A percentile compares a stretch with the other conserved stretches of the same genome.
These are phyloP conservation scores for Lolium perenne DNA, from an alignment of 176 grass and related monocot genomes.

Conservation along the genomic window DNA sequence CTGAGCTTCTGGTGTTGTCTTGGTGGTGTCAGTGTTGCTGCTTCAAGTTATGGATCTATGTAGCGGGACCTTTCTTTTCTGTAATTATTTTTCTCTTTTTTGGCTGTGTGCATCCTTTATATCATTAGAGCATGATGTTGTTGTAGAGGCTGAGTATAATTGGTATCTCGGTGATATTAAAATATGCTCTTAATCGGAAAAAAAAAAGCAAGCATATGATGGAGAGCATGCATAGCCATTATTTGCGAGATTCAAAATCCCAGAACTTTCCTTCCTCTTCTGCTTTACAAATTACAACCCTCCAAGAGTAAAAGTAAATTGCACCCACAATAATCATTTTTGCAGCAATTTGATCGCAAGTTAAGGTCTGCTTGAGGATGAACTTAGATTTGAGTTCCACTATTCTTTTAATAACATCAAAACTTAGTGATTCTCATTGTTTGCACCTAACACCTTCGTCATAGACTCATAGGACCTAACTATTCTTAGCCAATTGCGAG, in stretches of 20 bases:
- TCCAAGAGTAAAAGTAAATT: neutral
- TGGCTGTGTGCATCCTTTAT: too few relatives aligned
- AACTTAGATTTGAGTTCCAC: neutral
- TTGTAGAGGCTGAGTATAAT: too few relatives aligned
- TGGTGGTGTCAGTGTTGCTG: too few relatives aligned
- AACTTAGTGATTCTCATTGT: neutral
- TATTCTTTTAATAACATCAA: neutral
- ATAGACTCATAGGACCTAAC: neutral
- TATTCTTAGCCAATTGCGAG: neutral
- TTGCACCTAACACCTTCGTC: neutral
- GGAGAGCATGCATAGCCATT: neutral
- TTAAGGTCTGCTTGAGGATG: neutral
- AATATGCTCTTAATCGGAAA: too few relatives aligned
- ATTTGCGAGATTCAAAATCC: too few relatives aligned
- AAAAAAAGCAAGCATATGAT: neutral
- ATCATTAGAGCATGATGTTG: too few relatives aligned
- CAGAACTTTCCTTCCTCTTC: neutral
- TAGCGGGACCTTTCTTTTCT: too few relatives aligned
- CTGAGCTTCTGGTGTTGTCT: too few relatives aligned
- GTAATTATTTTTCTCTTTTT: too few relatives aligned
- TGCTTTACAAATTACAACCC: neutral
- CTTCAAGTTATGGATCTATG: too few relatives aligned
- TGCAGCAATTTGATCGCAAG: neutral
- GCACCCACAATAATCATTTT: too few relatives aligned
- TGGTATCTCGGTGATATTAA: too few relatives aligned